Base-by-base conservation (phyloP, 192 early-diverging fungal genomes). In the Coemansia sp. region DNA sequence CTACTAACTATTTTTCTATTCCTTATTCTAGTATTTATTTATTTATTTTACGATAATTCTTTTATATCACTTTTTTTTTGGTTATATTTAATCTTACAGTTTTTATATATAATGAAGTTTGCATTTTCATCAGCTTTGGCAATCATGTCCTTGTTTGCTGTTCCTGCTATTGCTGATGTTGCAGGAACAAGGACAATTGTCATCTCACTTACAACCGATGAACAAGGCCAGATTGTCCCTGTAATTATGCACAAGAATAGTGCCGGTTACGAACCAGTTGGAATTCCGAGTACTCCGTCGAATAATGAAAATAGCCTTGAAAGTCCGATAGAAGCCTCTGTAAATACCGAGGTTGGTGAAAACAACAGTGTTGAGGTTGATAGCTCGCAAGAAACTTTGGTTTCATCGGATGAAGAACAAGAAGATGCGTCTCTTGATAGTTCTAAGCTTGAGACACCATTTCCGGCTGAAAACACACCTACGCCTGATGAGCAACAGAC, bases 101-200 rank as follows among this genome's bases (percentile, higher is more conserved):
- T n/a, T n/a, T n/a, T n/a, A n/a, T n/a, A n/a, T n/a, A n/a, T n/a
- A 17, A 56, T 31, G 30, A 56, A 10, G 29, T 30, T 17, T 30
- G 5, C 54, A 31, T 5, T 31, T 31, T 30, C 3, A 22, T 56
- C 28, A 7, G 4, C 32, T 5, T 6, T 56, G 54, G 7, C 29
- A 5, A 18, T 30, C 22, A 59, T n/a, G n/a, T n/a, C 7, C 20
- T 57, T 55, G 31, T n/a, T 31, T 36, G 59, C 3, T 52, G 28
- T 29, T 20, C 34, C 65, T 32, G 75, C 69, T 3, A 42, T n/a
- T 4, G 60, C 75, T 36, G 76, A 79, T 67, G 54, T 60, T 20
- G 61, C 66, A 3, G 76, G 76, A 5, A 79, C 76, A 30, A 73
- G 49, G 45, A 79, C 76, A 1, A 60, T 79, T 7, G 60, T 79